A percentile compares a stretch with the other conserved stretches of the same genome.
Evolutionary conservation across 805 yeast genomes (phyloP).

Genomic region (Candida insectorum): DNA sequence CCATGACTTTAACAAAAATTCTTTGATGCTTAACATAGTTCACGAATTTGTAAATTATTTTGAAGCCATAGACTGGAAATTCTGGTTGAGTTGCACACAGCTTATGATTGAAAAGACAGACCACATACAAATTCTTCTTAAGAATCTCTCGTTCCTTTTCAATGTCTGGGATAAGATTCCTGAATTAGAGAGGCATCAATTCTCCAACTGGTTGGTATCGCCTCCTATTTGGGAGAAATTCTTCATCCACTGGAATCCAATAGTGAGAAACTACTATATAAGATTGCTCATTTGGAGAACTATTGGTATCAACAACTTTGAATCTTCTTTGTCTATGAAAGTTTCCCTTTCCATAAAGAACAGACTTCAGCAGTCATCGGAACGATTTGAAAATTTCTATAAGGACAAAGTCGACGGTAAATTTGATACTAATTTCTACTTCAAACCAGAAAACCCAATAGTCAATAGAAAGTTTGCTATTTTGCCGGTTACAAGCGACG

Average conservation of each 20-base stretch:
- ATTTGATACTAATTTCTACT: slow-evolving; percentile 17
- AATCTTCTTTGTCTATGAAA: slow-evolving; percentile 28
- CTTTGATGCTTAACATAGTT: slow-evolving; percentile 37
- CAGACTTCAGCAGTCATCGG: slow-evolving; percentile 27
- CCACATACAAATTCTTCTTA: slow-evolving; percentile 58
- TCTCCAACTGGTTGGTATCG: slow-evolving; percentile 54
- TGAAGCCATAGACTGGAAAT: slow-evolving; percentile 59
- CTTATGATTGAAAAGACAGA: slow-evolving; percentile 58
- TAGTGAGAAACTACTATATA: slow-evolving; percentile 66
- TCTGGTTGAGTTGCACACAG: slow-evolving; percentile 64
- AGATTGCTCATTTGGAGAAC: slow-evolving; percentile 69
- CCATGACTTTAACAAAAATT: slow-evolving; percentile 36
- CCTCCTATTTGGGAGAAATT: slow-evolving; percentile 49
- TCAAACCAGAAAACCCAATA: slow-evolving; percentile 36
- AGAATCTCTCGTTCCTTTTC: slow-evolving; percentile 63
- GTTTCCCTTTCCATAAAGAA: slow-evolving; percentile 27
- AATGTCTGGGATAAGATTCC: slow-evolving; percentile 75
- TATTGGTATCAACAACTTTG: slow-evolving; percentile 39
- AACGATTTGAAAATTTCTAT: slow-evolving; percentile 24
- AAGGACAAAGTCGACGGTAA: no score
- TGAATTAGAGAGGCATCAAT: slow-evolving; percentile 41
- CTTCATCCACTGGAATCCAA: slow-evolving; percentile 78
- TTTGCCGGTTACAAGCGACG: slow-evolving; percentile 23
- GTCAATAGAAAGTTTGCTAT: slow-evolving; percentile 51
- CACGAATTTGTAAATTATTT: slow-evolving; percentile 38